These are phyloP conservation scores for Ceratonia siliqua DNA, from an alignment of 306 rosid species.

Conservation along the genomic window DNA sequence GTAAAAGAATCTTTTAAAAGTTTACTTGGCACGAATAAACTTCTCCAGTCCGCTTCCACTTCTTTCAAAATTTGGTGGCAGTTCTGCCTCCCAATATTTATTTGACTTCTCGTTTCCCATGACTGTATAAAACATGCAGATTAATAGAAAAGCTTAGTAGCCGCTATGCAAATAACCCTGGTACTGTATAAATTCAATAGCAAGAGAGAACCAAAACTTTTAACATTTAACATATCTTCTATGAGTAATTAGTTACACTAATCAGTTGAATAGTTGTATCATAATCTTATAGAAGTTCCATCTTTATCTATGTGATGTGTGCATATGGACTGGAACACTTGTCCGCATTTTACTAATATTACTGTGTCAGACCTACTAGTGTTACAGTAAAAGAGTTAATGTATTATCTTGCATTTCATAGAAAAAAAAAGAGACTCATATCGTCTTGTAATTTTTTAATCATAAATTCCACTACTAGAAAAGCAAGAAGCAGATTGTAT, in stretches of 20 bases:
- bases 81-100: conserved; percentile 76
- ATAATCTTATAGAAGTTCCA: not conserved
- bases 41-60: conserved; percentile 47
- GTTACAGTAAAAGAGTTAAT: not conserved
- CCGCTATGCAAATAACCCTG: conserved; percentile 1
- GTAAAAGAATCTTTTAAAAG: conserved; percentile 29
- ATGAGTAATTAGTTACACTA: conserved; percentile 16
- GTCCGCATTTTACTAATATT: not conserved
- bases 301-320: not conserved
- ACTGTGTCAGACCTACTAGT: not conserved
- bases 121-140: conserved; percentile 45
- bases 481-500: conserved; percentile 18
- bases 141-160: conserved; percentile 30
- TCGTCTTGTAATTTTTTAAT: not conserved
- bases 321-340: not conserved
- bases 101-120: conserved; percentile 78
- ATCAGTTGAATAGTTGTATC: not conserved
- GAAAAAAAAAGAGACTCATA: not conserved
- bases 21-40: conserved; percentile 77
- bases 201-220: not conserved
- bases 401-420: not conserved
- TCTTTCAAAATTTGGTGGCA: conserved; percentile 58
- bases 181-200: not conserved
- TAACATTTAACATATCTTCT: conserved; percentile 9
- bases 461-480: not conserved